Evolutionary conservation across 2,329 filamentous ascomycete species (phyloP), one percentile per base, ranked within the genome.

Genomic region (Penicillium crustosum): DNA sequence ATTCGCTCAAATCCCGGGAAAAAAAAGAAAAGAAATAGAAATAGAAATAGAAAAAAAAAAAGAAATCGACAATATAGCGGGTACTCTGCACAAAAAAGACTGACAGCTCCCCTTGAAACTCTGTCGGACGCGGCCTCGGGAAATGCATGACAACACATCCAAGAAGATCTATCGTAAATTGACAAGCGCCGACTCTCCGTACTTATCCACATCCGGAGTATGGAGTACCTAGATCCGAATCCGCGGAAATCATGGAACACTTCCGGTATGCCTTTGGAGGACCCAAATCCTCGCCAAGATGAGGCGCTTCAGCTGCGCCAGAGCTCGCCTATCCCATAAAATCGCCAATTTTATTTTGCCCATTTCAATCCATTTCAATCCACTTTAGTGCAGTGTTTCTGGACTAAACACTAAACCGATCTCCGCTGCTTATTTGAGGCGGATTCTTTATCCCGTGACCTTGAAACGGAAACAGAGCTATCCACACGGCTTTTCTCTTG

Each of bases 1-100:
- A 67, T 65, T 66, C 60, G 64, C 41, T 38, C 15, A 12, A 10
- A n/a, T n/a, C n/a, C n/a, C n/a, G n/a, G n/a, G n/a, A n/a, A n/a
- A n/a, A 27, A 36, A 35, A 23, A 35, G 9, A 4, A 49, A 42
- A 51, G 48, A 39, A 19, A 9, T n/a, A n/a, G n/a, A 45, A 33
- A 33, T 6, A 35, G 13, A 7, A n/a, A 31, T n/a, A 42, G 25
- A 54, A 52, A 47, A 21, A 10, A 13, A 21, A 29, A 48, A 47
- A 19, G 17, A 38, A 53, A 15, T 8, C 42, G 6, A 29, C 7
- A 29, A 31, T 48, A 25, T 25, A 41, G 39, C 48, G 53, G 53
- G 12, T 17, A 25, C 27, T 23, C 19, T 51, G 29, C 29, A 9
- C 29, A 52, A 38, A 38, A 38, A 48, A 21, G 33, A 47, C 43